phyloP scores from a whole-genome alignment of 345 rosid genomes.

The Hypericum androsaemum region DNA sequence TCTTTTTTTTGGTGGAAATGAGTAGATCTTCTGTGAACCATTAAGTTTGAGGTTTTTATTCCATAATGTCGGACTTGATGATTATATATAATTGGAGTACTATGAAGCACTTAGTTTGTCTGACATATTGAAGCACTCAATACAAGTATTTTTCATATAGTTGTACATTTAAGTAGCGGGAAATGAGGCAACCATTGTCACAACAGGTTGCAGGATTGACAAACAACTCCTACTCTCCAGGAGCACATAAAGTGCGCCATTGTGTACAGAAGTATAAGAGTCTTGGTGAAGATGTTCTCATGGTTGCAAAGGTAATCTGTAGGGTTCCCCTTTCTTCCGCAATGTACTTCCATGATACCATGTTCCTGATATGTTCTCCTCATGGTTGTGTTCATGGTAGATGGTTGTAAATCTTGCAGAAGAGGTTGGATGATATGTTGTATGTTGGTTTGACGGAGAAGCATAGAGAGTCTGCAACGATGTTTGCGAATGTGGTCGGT shows the following conservation, averaged over 20 bases:
- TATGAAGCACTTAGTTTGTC: no score
- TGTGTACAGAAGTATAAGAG: constrained; percentile 62
- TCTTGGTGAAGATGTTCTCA: constrained; percentile 70
- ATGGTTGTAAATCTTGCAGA: constrained; percentile 64
- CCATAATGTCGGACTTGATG: no score
- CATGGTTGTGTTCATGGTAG: constrained; percentile 31
- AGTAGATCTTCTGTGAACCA: no score
- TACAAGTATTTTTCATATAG: no score
- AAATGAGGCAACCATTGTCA: constrained; percentile 4
- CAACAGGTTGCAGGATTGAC: constrained; percentile 91
- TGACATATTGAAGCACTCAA: no score
- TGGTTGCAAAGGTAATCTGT: constrained; percentile 74
- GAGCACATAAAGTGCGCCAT: constrained; percentile 74
- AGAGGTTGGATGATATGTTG: constrained; percentile 84
- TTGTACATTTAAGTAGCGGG: no score
- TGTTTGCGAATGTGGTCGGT: constrained; percentile 88
- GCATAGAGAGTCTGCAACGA: constrained; percentile 84
- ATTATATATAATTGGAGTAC: no score
- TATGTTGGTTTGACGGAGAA: constrained; percentile 93
- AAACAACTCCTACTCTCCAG: constrained; percentile 65
- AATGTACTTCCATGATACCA: constrained; percentile 3
- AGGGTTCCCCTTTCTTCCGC: constrained; percentile 7
- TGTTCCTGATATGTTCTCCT: constrained; percentile 19
- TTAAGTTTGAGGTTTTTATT: no score
- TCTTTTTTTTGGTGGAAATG: no score